Evolutionary conservation across 1,139 yeast genomes (phyloP), one percentile per base, ranked within the genome.

Genomic region (Taphrina betulina): DNA sequence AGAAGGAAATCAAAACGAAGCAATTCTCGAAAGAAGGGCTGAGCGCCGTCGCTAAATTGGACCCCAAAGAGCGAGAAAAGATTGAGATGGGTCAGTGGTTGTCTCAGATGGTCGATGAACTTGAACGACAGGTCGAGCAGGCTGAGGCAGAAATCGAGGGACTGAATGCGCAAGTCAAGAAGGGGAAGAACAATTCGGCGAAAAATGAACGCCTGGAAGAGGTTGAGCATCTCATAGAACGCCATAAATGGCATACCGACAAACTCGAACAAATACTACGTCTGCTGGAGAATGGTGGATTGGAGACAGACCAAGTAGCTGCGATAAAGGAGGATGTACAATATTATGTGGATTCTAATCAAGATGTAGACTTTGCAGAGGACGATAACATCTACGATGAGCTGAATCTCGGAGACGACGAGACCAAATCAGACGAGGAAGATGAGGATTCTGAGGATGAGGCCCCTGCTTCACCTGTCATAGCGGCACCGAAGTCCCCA

Each of bases 1-100:
- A 94, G 69, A 87, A 90, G 72, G 82, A 85, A 64, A 85, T 89
- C 81, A 94, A 94, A 72, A 90, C 95, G 34, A 94, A 94, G 69
- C 96, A 95, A 58, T 94, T 88, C 68, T 84, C 95, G 38, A 88
- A 88, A 68, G 98, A 92, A 71, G 98, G 97, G 0, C 76, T 92
- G 63, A 89, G 85, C 59, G 78, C 83, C 64, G 76, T 79, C 29
- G 79, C 81, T 59, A 76, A 79, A 60, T 72, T 80, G 42, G 95
- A 87, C 69, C 94, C 92, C 17, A 84, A 82, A 61, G 95, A 87
- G 67, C 77, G 80, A 68, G 90, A 86, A 68, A 87, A 85, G 66
- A 79, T 78, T 56, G 95, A 88, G 59, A 81, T 88, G 36, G 76
- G 81, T 38, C 79, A 79, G 40, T 94, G 89, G 68, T 73, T 92